Evolutionary conservation across 495 filamentous ascomycete genomes (phyloP).

Genomic region (Emericellopsis terricola): DNA sequence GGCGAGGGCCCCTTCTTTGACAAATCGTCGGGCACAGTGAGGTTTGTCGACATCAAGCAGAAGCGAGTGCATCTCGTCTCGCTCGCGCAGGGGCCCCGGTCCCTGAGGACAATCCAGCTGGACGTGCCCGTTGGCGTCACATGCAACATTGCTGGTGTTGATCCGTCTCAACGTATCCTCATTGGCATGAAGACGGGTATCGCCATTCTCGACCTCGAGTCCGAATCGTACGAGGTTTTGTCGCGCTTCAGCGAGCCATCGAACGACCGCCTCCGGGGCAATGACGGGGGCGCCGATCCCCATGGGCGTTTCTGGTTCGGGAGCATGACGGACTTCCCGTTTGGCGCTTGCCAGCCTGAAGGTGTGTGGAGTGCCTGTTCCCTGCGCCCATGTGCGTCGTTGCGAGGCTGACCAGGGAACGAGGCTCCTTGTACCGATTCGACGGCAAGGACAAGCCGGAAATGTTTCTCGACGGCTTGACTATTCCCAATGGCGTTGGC

Average conservation of each 20-base stretch:
- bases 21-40: constrained; percentile 44
- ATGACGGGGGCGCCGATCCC: constrained; percentile 71
- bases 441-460: constrained; percentile 7
- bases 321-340: constrained; percentile 64
- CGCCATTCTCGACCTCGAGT: constrained; percentile 51
- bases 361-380: constrained; percentile 31
- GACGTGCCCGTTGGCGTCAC: constrained; percentile 60
- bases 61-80: constrained; percentile 44
- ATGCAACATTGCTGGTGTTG: constrained; percentile 56
- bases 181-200: constrained; percentile 70
- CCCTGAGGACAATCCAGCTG: constrained; percentile 47
- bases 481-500: constrained; percentile 76
- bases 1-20: constrained; percentile 80
- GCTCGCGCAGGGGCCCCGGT: constrained; percentile 40
- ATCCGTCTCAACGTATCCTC: constrained; percentile 44
- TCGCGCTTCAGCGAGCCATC: constrained; percentile 25
- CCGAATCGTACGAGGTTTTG: constrained; percentile 35
- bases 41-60: constrained; percentile 81
- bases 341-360: constrained; percentile 31
- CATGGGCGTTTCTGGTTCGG: constrained; percentile 76
- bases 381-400: not conserved
- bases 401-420: too few species aligned
- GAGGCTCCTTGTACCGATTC: constrained; percentile 24
- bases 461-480: constrained; percentile 17
- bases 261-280: constrained; percentile 36